A percentile compares a stretch with the other conserved stretches of the same genome.
phyloP scores from a whole-genome alignment of 2,329 filamentous ascomycete species.

The Sclerotinia glacialis region DNA sequence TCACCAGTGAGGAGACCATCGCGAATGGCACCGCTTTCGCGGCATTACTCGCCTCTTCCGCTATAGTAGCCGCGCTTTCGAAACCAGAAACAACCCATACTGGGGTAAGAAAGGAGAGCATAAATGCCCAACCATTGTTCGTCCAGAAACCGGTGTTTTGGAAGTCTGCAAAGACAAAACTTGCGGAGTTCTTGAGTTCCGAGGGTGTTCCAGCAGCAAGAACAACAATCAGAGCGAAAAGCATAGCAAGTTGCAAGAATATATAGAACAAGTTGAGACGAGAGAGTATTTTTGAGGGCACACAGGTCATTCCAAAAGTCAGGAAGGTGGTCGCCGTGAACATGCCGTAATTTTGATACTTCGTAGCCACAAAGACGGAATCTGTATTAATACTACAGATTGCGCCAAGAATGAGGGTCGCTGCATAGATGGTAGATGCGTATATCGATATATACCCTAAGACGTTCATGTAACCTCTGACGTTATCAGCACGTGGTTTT shows the following conservation, averaged over 20 bases:
- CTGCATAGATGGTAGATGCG: conserved; percentile 39
- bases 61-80: conserved; percentile 38
- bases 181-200: conserved; percentile 33
- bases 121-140: conserved; percentile 39
- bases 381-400: conserved; percentile 34
- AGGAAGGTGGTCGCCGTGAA: conserved; percentile 36
- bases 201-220: conserved; percentile 36
- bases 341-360: conserved; percentile 39
- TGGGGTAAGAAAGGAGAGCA: conserved; percentile 37
- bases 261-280: conserved; percentile 38
- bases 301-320: conserved; percentile 39
- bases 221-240: conserved; percentile 36
- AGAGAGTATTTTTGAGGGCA: conserved; percentile 33
- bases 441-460: conserved; percentile 40
- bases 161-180: conserved; percentile 37
- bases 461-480: conserved; percentile 39
- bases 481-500: conserved; percentile 16
- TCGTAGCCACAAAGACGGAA: conserved; percentile 31
- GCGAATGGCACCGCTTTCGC: conserved; percentile 39
- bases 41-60: conserved; percentile 38
- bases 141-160: conserved; percentile 38
- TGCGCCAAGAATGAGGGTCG: conserved; percentile 38
- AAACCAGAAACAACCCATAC: conserved; percentile 40
- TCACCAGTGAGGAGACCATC: conserved; percentile 37
- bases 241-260: conserved; percentile 37